Percentiles rank a stretch among this genome's conserved stretches.
These are phyloP conservation scores for Apophysomyces sp. DNA, from an alignment of 371 early-diverging fungal genomes.

Conservation along the genomic window DNA sequence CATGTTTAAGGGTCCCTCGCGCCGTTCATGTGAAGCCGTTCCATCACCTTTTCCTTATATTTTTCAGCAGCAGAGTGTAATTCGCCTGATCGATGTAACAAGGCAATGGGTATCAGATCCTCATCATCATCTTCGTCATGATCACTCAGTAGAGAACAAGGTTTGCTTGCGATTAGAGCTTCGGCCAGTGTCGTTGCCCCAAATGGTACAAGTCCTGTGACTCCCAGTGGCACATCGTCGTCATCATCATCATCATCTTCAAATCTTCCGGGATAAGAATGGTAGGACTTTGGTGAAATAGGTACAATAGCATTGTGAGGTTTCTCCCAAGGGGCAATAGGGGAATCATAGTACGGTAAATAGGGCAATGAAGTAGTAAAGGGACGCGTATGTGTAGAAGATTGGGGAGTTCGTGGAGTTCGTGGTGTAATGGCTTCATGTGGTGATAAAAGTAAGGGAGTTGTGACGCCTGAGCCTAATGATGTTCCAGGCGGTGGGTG, in stretches of 20 bases:
- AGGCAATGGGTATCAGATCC: constrained; percentile 33
- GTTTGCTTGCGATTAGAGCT: not conserved
- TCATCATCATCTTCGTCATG: constrained; percentile 33
- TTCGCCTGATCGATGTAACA: constrained; percentile 2
- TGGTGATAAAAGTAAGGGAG: not conserved
- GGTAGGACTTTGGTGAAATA: not conserved
- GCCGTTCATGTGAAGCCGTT: constrained; percentile 14
- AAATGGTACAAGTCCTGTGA: constrained; percentile 3
- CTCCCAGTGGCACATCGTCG: constrained; percentile 23
- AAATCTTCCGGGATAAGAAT: not conserved
- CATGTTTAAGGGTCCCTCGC: not conserved
- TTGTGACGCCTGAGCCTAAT: not conserved
- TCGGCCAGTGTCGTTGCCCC: not conserved
- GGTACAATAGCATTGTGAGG: not conserved
- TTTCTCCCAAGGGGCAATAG: not conserved
- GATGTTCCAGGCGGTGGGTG: not conserved
- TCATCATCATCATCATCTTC: constrained; percentile 12
- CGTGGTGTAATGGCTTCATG: constrained; percentile 1
- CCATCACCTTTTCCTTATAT: constrained; percentile 37
- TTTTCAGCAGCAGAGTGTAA: constrained; percentile 37
- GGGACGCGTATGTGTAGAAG: not conserved
- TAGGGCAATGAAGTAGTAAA: not conserved
- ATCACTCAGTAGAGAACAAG: constrained; percentile 15
- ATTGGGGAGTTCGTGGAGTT: constrained; percentile 3
- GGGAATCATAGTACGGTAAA: not conserved